phyloP scores from a whole-genome alignment of 306 rosid genomes.

The Cucurbita ficifolia region DNA sequence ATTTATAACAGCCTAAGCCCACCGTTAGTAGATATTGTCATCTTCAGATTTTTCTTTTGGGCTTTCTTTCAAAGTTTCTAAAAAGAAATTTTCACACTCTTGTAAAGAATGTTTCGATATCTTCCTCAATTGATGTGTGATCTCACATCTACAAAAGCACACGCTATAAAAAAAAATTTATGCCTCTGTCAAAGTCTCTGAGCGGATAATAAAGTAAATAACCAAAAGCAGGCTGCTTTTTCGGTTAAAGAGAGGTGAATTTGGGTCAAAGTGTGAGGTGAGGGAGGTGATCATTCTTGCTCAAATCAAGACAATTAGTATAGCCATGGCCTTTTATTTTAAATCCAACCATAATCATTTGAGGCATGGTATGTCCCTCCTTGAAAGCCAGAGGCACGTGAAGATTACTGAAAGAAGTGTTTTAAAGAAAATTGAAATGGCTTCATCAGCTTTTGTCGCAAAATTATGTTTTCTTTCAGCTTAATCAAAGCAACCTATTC shows the following conservation, averaged over 20 bases:
- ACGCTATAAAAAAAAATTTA: background rate
- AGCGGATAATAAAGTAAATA: conserved; percentile 1
- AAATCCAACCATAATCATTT: conserved; percentile 2
- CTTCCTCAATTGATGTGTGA: too few species aligned
- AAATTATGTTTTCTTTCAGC: conserved; percentile 12
- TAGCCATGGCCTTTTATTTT: background rate
- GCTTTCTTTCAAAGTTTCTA: too few species aligned
- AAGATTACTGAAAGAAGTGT: conserved; percentile 10
- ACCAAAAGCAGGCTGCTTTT: conserved; percentile 2
- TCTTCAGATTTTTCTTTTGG: too few species aligned
- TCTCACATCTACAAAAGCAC: background rate
- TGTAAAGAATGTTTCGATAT: too few species aligned
- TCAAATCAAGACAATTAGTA: conserved; percentile 4
- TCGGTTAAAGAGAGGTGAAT: background rate
- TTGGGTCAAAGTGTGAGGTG: conserved; percentile 3
- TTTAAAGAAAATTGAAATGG: conserved; percentile 4
- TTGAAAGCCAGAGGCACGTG: conserved; percentile 6
- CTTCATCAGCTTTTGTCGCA: conserved; percentile 21
- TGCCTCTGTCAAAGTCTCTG: conserved; percentile 16
- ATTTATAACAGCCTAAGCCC: too few species aligned
- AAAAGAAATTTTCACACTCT: too few species aligned
- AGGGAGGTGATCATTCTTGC: background rate
- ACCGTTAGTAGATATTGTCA: too few species aligned
- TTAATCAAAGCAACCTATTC: conserved; percentile 22
- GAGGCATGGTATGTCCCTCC: conserved; percentile 1